Percentiles rank a stretch among this genome's conserved stretches.
phyloP scores from a whole-genome alignment of 495 filamentous ascomycete species.

The Aspergillus heteromorphus region DNA sequence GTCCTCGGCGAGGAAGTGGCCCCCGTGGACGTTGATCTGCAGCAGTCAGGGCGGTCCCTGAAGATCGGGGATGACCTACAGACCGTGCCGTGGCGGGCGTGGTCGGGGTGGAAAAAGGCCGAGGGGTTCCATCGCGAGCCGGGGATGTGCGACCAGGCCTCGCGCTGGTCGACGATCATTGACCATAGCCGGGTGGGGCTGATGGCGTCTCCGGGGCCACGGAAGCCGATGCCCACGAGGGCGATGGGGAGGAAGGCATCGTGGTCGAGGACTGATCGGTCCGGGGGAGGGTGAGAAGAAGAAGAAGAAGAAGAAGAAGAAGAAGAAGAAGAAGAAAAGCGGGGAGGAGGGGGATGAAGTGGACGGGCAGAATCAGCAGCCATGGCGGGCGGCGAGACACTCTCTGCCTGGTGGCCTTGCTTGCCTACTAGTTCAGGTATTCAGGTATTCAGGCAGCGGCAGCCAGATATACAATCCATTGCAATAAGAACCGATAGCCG shows the following conservation, averaged over 20 bases:
- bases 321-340: not conserved
- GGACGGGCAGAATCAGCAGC: not conserved
- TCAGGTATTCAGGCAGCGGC: too few species aligned
- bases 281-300: not conserved
- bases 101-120: slow-evolving; percentile 53
- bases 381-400: not conserved
- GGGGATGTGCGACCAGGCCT: slow-evolving; percentile 48
- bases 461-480: not conserved
- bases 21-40: slow-evolving; percentile 13
- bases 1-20: slow-evolving; percentile 45
- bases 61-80: not conserved
- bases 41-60: not conserved
- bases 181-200: slow-evolving; percentile 52
- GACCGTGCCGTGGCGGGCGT: slow-evolving; percentile 22
- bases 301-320: not conserved
- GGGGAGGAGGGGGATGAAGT: not conserved
- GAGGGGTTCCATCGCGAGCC: slow-evolving; percentile 44
- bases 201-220: slow-evolving; percentile 50
- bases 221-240: slow-evolving; percentile 57
- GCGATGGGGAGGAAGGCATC: slow-evolving; percentile 48
- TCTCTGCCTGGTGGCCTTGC: too few species aligned
- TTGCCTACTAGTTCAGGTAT: too few species aligned
- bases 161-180: slow-evolving; percentile 44
- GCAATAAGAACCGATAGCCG: not conserved
- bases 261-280: slow-evolving; percentile 4